phyloP scores from a whole-genome alignment of 2,329 filamentous ascomycete species.

The Macroventuria anomochaeta region DNA sequence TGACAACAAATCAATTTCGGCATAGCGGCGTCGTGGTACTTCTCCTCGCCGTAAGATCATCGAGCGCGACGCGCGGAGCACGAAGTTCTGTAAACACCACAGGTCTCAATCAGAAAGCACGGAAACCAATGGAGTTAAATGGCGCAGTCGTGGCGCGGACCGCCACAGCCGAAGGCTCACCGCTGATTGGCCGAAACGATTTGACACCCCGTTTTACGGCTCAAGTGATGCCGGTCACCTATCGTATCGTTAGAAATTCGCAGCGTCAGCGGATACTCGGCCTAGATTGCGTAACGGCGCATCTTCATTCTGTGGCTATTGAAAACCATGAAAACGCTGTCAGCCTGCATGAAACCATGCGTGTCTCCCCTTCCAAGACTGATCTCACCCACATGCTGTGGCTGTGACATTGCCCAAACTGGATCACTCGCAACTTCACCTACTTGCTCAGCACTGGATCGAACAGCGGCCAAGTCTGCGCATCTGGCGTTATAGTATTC shows the following conservation, averaged over 20 bases:
- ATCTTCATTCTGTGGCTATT: slow-evolving; percentile 5
- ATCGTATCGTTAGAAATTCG: slow-evolving; percentile 12
- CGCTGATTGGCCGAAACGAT: slow-evolving; percentile 10
- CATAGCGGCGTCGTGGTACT: background rate
- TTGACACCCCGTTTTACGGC: slow-evolving; percentile 8
- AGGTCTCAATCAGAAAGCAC: background rate
- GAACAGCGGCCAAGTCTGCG: slow-evolving; percentile 18
- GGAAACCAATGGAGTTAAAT: slow-evolving; percentile 6
- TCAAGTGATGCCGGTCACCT: slow-evolving; percentile 16
- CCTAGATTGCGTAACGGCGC: slow-evolving; percentile 18
- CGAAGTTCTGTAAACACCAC: background rate
- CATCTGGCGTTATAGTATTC: slow-evolving; percentile 18
- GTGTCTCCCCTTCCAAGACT: slow-evolving; percentile 9
- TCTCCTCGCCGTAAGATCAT: background rate
- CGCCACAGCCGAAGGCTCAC: slow-evolving; percentile 2
- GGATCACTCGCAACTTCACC: slow-evolving; percentile 18
- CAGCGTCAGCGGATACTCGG: slow-evolving; percentile 14
- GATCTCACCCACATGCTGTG: slow-evolving; percentile 10
- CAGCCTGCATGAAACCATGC: slow-evolving; percentile 13
- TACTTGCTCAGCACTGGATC: slow-evolving; percentile 19
- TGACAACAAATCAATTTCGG: background rate
- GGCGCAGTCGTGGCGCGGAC: slow-evolving; percentile 6
- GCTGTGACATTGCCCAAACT: slow-evolving; percentile 15
- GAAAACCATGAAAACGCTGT: slow-evolving; percentile 12
- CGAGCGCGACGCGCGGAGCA: slow-evolving; percentile 6